phyloP scores from a whole-genome alignment of 1,139 yeast species.

The Yamadazyma taylorii region DNA sequence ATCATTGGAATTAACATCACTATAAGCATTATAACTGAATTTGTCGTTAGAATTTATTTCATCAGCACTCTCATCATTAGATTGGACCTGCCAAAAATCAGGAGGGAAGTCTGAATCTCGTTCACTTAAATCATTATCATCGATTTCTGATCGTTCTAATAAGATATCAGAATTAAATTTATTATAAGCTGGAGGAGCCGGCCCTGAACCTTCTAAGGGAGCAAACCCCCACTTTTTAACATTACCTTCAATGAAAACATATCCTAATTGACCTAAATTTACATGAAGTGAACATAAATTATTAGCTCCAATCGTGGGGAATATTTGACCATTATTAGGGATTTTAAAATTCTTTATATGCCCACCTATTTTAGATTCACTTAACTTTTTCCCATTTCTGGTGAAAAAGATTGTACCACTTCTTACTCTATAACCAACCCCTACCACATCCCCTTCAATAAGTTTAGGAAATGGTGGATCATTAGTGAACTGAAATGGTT shows the following conservation, averaged over 20 bases:
- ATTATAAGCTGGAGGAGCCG: slow-evolving; percentile 62
- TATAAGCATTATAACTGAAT: slow-evolving; percentile 43
- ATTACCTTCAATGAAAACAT: slow-evolving; percentile 58
- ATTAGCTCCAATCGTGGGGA: slow-evolving; percentile 55
- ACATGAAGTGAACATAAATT: slow-evolving; percentile 54
- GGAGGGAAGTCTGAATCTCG: slow-evolving; percentile 57
- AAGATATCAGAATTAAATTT: slow-evolving; percentile 55
- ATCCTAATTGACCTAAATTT: slow-evolving; percentile 58
- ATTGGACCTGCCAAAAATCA: slow-evolving; percentile 47
- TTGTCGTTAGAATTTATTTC: slow-evolving; percentile 27
- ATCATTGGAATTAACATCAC: slow-evolving; percentile 33
- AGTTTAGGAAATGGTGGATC: slow-evolving; percentile 48
- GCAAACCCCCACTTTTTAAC: slow-evolving; percentile 69
- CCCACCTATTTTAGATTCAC: slow-evolving; percentile 69
- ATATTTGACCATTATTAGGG: slow-evolving; percentile 42
- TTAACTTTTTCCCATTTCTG: slow-evolving; percentile 65
- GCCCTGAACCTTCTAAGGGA: slow-evolving; percentile 58
- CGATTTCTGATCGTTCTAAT: slow-evolving; percentile 55
- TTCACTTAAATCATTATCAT: slow-evolving; percentile 48
- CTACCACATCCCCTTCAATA: slow-evolving; percentile 63
- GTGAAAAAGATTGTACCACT: slow-evolving; percentile 68
- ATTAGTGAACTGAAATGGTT: slow-evolving; percentile 42
- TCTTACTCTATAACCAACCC: slow-evolving; percentile 62
- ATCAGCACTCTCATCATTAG: slow-evolving; percentile 14
- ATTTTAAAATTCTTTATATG: slow-evolving; percentile 52